Conservation (phyloP, 306 rosid genomes). For the Malus fusca region DNA sequence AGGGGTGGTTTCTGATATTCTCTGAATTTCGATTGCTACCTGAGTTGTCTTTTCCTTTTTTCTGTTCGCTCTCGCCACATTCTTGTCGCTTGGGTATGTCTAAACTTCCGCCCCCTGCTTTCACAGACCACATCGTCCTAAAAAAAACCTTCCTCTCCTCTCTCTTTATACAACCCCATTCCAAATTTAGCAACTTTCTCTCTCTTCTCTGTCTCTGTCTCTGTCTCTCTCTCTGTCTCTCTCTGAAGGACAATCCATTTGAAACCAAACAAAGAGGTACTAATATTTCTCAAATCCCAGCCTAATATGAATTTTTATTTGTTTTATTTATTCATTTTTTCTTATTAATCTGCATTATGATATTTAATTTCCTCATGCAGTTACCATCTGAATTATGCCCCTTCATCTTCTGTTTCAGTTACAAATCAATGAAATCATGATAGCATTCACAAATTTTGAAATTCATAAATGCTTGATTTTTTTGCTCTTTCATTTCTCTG, state of each 20-base stretch:
- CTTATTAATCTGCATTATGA: background rate
- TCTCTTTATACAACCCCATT: conserved; percentile 1
- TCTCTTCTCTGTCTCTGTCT: background rate
- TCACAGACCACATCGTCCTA: background rate
- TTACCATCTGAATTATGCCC: conserved; percentile 10
- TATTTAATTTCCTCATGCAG: conserved; percentile 25
- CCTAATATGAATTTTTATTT: background rate
- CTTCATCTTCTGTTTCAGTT: conserved; percentile 35
- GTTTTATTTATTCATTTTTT: background rate
- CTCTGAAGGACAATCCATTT: conserved; percentile 5
- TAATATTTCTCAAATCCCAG: background rate
- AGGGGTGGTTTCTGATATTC: background rate
- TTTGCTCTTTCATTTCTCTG: conserved; percentile 3
- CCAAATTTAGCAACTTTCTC: conserved; percentile 36
- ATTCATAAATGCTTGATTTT: conserved; percentile 30
- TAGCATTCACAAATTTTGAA: background rate
- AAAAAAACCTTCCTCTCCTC: background rate
- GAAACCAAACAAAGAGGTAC: conserved; percentile 27
- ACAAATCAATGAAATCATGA: conserved; percentile 9
- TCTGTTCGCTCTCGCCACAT: no score
- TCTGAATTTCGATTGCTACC: background rate
- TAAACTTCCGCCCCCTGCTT: background rate
- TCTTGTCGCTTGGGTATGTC: background rate
- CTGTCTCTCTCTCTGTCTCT: background rate
- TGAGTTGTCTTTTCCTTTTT: background rate